phyloP scores from a whole-genome alignment of 306 rosid genomes.

The Purshia tridentata region DNA sequence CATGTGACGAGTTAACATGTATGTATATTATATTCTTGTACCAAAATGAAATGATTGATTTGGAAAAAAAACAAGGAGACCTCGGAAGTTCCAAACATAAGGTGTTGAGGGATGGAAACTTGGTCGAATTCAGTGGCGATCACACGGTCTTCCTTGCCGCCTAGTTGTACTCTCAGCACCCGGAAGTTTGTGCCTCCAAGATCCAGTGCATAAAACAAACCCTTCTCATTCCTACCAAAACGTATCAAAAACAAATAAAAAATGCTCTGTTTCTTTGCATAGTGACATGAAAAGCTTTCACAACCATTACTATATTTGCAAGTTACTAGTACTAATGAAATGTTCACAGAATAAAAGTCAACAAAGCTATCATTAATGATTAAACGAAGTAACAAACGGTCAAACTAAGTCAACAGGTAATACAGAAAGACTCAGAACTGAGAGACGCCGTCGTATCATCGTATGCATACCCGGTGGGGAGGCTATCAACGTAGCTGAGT shows the following conservation, averaged over 20 bases:
- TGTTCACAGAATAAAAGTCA: background rate
- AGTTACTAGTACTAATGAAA: no score
- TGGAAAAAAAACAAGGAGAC: slow-evolving; percentile 25
- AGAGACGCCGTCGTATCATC: background rate
- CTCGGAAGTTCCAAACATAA: slow-evolving; percentile 75
- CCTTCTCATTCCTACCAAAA: slow-evolving; percentile 69
- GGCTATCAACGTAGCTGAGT: slow-evolving; percentile 68
- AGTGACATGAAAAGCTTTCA: background rate
- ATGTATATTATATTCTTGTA: background rate
- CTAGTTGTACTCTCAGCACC: slow-evolving; percentile 81
- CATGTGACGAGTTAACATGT: background rate
- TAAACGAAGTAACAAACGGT: background rate
- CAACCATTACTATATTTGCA: no score
- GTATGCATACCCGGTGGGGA: slow-evolving; percentile 75
- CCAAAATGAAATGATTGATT: background rate
- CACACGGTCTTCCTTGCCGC: slow-evolving; percentile 73
- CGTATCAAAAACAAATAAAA: background rate
- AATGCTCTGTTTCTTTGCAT: no score
- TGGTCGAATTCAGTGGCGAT: slow-evolving; percentile 74
- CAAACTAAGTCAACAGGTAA: background rate
- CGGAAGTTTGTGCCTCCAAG: slow-evolving; percentile 95
- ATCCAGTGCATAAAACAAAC: slow-evolving; percentile 91
- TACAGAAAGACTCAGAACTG: no score
- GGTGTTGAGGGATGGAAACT: slow-evolving; percentile 71
- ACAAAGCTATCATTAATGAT: background rate